Percentiles rank a stretch among this genome's conserved stretches.
phyloP scores from a whole-genome alignment of 257 asterid genomes.

The Primulina huaijiensis region DNA sequence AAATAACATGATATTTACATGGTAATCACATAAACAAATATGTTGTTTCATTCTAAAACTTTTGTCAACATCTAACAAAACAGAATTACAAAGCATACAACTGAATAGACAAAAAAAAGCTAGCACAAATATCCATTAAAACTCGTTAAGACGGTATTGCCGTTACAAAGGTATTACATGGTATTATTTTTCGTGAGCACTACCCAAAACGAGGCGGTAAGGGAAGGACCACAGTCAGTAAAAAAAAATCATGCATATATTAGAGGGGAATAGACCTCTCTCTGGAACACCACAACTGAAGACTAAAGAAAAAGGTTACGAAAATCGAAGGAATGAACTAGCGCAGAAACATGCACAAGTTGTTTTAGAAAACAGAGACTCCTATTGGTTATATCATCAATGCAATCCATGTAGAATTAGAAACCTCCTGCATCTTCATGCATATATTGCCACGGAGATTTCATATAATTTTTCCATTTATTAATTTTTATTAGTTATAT shows the following conservation, averaged over 20 bases:
- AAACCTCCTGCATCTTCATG: not conserved
- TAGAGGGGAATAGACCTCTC: not conserved
- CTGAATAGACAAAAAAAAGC: constrained; percentile 1
- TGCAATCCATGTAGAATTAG: not conserved
- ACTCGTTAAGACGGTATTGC: not conserved
- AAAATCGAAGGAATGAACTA: not conserved
- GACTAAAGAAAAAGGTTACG: not conserved
- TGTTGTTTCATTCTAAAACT: too few species aligned
- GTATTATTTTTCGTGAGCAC: not conserved
- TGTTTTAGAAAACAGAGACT: not conserved
- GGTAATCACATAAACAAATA: constrained; percentile 7
- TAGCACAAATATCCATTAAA: not conserved
- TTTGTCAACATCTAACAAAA: not conserved
- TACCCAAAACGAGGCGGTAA: not conserved
- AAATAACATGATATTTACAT: constrained; percentile 1
- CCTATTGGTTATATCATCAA: constrained; percentile 4
- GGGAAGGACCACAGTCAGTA: not conserved
- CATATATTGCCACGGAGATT: constrained; percentile 8
- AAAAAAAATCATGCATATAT: too few species aligned
- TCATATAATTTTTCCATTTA: constrained; percentile 1
- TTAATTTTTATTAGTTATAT: not conserved
- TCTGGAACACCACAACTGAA: not conserved
- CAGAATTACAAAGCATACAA: constrained; percentile 13
- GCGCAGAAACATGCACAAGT: not conserved
- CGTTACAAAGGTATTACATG: not conserved